These are phyloP conservation scores for Candida xiaguanensis DNA, from an alignment of 805 yeast genomes.

Conservation along the genomic window DNA sequence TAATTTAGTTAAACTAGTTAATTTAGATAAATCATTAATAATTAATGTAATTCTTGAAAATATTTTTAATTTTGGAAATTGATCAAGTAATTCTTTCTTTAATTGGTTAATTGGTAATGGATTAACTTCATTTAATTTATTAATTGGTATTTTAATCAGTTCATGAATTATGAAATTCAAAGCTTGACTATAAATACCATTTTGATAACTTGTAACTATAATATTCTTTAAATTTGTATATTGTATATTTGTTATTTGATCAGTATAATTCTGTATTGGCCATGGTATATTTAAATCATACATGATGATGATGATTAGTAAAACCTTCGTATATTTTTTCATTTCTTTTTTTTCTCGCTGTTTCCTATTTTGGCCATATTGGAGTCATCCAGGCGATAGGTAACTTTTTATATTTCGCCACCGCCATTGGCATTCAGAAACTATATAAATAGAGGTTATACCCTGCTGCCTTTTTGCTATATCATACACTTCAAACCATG, in stretches of 20 bases:
- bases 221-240: conserved; percentile 45
- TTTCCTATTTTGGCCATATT: neutral
- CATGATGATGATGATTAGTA: conserved; percentile 12
- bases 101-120: conserved; percentile 30
- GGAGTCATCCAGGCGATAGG: neutral
- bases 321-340: neutral
- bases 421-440: conserved; percentile 9
- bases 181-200: conserved; percentile 77
- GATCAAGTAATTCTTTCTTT: conserved; percentile 11
- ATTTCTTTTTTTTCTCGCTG: neutral
- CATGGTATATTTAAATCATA: conserved; percentile 72
- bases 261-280: conserved; percentile 53
- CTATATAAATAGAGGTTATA: conserved; percentile 1
- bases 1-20: conserved; percentile 54
- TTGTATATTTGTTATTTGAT: conserved; percentile 40
- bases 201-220: conserved; percentile 48
- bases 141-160: conserved; percentile 48
- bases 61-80: conserved; percentile 35
- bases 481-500: conserved; percentile 1
- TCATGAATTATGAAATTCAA: conserved; percentile 60
- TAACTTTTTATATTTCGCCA: conserved; percentile 8
- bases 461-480: neutral
- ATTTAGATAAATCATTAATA: conserved; percentile 73
- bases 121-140: conserved; percentile 41
- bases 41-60: conserved; percentile 73